A percentile compares a stretch with the other conserved stretches of the same genome.
These are phyloP conservation scores for Platanthera guangdongensis DNA, from an alignment of 106 monocot species.

Conservation along the genomic window DNA sequence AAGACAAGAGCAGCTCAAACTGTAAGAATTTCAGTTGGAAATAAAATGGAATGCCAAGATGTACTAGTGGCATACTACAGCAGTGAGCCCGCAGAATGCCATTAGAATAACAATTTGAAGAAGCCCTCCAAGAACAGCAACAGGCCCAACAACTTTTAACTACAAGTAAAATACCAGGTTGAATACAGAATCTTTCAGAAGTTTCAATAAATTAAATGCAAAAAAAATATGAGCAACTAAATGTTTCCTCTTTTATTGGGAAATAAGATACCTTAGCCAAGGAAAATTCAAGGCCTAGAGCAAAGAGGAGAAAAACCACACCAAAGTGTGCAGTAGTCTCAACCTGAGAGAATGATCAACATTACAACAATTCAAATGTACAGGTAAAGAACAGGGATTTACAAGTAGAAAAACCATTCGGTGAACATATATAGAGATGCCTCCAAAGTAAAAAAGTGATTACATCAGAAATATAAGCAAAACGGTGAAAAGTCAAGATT, in stretches of 20 bases:
- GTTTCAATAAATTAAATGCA: not conserved
- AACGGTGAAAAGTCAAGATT: not conserved
- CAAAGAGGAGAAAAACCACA: conserved; percentile 92
- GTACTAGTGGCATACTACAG: conserved; percentile 42
- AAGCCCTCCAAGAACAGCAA: conserved; percentile 95
- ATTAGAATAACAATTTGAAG: conserved; percentile 89
- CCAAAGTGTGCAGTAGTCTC: conserved; percentile 96
- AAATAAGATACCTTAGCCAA: conserved; percentile 63
- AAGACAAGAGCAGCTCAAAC: not conserved
- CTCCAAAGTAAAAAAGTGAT: not conserved
- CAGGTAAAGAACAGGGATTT: too few species aligned
- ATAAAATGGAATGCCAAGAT: not conserved
- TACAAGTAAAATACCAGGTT: conserved; percentile 17
- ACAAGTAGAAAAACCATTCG: not conserved
- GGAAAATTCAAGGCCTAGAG: conserved; percentile 95
- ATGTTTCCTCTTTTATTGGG: not conserved
- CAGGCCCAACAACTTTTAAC: conserved; percentile 86
- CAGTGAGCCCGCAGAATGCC: conserved; percentile 72
- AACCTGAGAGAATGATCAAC: conserved; percentile 44
- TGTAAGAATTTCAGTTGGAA: not conserved
- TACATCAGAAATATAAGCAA: not conserved
- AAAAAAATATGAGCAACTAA: not conserved
- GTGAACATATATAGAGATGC: not conserved
- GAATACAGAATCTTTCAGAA: not conserved
- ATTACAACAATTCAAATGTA: not conserved